phyloP scores from a whole-genome alignment of 2,329 filamentous ascomycete genomes.

The Fusarium sp. region DNA sequence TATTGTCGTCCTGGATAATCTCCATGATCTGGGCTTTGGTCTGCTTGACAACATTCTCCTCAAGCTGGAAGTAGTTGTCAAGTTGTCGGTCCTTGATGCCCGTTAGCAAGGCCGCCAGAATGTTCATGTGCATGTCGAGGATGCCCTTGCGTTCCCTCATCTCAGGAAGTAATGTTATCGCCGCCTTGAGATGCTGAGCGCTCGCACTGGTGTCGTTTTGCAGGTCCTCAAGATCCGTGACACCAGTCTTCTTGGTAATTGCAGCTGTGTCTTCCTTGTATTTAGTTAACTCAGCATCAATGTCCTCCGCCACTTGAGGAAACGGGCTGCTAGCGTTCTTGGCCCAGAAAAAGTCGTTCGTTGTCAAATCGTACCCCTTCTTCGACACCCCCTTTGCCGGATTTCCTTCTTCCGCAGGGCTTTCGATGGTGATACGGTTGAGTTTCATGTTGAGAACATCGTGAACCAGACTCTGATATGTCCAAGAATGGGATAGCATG shows the following conservation, averaged over 20 bases:
- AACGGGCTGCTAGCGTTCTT: conserved; percentile 93
- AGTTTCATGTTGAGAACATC: conserved; percentile 73
- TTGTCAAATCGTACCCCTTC: conserved; percentile 89
- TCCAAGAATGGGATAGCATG: conserved; percentile 96
- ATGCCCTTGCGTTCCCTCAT: conserved; percentile 92
- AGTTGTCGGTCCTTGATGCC: conserved; percentile 96
- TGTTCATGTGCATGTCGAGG: conserved; percentile 99
- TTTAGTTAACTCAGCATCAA: conserved; percentile 90
- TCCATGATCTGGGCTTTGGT: conserved; percentile 91
- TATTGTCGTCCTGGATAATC: conserved; percentile 83
- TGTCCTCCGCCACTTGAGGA: conserved; percentile 95
- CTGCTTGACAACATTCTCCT: conserved; percentile 93
- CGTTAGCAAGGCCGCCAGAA: conserved; percentile 80
- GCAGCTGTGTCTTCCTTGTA: conserved; percentile 97
- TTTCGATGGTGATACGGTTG: conserved; percentile 94
- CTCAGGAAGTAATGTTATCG: conserved; percentile 93
- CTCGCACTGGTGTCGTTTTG: conserved; percentile 90
- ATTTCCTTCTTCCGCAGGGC: conserved; percentile 82
- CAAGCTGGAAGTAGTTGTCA: conserved; percentile 95
- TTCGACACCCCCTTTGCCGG: conserved; percentile 83
- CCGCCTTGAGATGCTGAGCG: conserved; percentile 94
- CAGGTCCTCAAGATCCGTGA: conserved; percentile 91
- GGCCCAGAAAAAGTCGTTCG: conserved; percentile 96
- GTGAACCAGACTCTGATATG: conserved; percentile 86
- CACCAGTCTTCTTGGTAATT: conserved; percentile 95